Base-by-base conservation (phyloP, 768 basidiomycete genomes). In the Coprinopsis strossmayeri region DNA sequence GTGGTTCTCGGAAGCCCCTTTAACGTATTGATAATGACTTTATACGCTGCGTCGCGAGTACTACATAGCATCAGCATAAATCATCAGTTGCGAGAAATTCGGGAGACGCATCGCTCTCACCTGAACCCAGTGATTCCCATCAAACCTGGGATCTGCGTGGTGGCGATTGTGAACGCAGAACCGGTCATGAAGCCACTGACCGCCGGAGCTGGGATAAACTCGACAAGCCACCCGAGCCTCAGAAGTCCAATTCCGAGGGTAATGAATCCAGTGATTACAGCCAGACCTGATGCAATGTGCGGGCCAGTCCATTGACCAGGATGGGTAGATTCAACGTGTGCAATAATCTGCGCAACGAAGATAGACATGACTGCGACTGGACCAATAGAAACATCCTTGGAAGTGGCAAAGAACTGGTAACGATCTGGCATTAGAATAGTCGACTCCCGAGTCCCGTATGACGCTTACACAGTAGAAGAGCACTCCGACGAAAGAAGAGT, bases 301-400 rank as follows among this genome's bases (percentile, higher is more conserved):
- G 87, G 83, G 1, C 70, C 72, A 2, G 66, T 56, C 79, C 81
- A 95, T 56, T 71, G 59, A n/a, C 66, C 67, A 1, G 79, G 83
- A 56, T 81, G 68, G 9, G 62, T 57, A 0, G 69, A 57, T 37
- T 84, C 59, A 45, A 96, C 79, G 28, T 76, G 64, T 12, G 74
- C 69, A 61, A 97, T 88, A 54, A 97, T 82, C 62, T 90, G 81
- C 5, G 90, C 77, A 15, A 83, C 80, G 17, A 88, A 87, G 44
- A 96, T 76, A 1, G 91, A 94, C 93, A 99, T 96, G 62, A 99
- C 95, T 5, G 96, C 95, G 56, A 98, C 95, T 1, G 96, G 96
- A 43, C 96, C 96, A 56, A 99, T 98, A n/a, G 92, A 94, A 34
- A 99, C 90, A 72, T 99, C 96, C 66, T 97, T 97, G 24, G 91